Evolutionary conservation across 1,284 basidiomycete species (phyloP).

Genomic region (Puccinia triticina): DNA sequence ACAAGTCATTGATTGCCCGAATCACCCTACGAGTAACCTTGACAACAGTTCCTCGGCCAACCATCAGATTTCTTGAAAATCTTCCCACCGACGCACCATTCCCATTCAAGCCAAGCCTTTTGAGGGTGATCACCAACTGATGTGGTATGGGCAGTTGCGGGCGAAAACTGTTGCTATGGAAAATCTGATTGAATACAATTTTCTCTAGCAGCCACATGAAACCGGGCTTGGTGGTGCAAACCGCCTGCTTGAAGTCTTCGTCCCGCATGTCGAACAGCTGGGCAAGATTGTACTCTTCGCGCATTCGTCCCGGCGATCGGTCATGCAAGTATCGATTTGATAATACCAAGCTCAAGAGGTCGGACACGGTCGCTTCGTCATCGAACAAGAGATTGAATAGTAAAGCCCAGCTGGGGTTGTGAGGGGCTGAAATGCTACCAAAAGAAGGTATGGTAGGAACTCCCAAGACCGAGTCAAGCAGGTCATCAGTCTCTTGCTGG

Average conservation of each 20-base stretch:
- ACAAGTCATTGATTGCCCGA: not conserved
- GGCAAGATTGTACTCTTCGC: not conserved
- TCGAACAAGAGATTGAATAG: not conserved
- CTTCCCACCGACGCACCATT: constrained; percentile 15
- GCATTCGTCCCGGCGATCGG: not conserved
- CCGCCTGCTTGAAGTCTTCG: not conserved
- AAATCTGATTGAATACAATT: not conserved
- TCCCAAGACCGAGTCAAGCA: not conserved
- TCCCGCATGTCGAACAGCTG: not conserved
- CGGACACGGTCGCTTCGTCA: not conserved
- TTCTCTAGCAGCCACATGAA: not conserved
- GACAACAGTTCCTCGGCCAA: constrained; percentile 23
- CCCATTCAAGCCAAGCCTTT: not conserved
- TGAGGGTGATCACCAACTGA: not conserved
- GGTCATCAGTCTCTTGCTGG: not conserved
- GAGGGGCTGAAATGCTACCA: not conserved
- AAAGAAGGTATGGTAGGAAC: not conserved
- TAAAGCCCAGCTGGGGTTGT: not conserved
- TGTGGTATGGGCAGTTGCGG: constrained; percentile 5
- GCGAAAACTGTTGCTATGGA: not conserved
- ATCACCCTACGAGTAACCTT: not conserved
- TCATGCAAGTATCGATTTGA: not conserved
- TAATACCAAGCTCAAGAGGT: not conserved
- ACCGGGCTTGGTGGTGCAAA: not conserved
- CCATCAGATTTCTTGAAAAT: not conserved